Base-by-base conservation (phyloP, 768 basidiomycete species). In the Macrolepiota fuliginosa region DNA sequence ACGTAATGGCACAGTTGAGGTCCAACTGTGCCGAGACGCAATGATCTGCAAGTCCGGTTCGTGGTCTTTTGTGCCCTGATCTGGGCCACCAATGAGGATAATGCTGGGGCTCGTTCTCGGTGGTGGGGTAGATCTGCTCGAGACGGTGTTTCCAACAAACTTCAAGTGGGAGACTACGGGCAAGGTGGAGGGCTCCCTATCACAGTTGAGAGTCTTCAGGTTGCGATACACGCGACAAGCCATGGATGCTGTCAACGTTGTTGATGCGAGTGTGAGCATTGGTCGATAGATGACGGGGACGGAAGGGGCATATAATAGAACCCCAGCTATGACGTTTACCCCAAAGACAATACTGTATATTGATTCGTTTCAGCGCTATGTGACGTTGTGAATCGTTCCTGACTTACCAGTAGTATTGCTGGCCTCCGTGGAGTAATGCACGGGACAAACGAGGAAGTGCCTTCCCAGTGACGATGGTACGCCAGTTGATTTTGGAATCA, bases 141-240 rank as follows among this genome's bases (percentile, higher is more conserved):
- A 45, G 42, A 19, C 42, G 17, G n/a, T 6, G 17, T 2, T 15
- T 19, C 42, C 19, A 45, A 15, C 42, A 22, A 45, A 45, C 1
- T 45, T 19, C 6, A 45, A 15, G 15, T 19, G 7, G 5, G 42
- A 45, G 19, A 6, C 42, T 15, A 45, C 19, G 10, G 10, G 17
- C 1, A 22, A 6, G 42, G 42, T 17, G 42, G 42, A 45, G 42
- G 42, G 3, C 19, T 45, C 42, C 9, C 6, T 2, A 17, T 45
- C n/a, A n/a, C n/a, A n/a, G n/a, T n/a, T 19, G 19, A 45, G n/a
- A 17, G 10, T 45, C 19, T 68, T 73, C 52, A 74, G 60, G 49
- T 70, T 65, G 11, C 74, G 67, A 67, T 69, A 75, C 2, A 76
- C 75, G 1, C 69, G 63, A 61, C 71, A 74, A 1, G 74, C 73